Evolutionary conservation across 768 basidiomycete species (phyloP).

Genomic region (Auriscalpium vulgare): DNA sequence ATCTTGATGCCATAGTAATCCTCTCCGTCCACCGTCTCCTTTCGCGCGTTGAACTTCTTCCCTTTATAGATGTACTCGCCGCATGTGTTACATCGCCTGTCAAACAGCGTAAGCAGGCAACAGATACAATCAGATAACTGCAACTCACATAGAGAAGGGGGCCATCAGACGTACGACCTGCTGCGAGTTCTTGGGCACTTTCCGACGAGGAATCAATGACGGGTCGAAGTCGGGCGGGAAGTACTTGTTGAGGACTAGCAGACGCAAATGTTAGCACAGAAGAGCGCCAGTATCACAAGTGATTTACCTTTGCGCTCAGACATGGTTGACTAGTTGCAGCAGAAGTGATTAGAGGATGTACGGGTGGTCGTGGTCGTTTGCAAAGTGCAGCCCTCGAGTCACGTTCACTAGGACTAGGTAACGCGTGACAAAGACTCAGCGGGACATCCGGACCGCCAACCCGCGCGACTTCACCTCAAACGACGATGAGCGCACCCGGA

Average conservation of each 20-base stretch:
- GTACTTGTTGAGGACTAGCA: slow-evolving; percentile 83
- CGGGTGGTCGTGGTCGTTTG: no score
- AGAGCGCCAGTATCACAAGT: background rate
- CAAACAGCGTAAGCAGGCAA: slow-evolving; percentile 4
- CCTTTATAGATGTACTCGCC: slow-evolving; percentile 99
- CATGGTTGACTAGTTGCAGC: slow-evolving; percentile 34
- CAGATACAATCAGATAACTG: background rate
- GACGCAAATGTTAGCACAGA: slow-evolving; percentile 2
- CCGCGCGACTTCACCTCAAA: no score
- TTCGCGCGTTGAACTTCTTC: slow-evolving; percentile 98
- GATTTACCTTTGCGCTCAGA: slow-evolving; percentile 73
- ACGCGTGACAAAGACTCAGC: no score
- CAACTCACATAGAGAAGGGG: slow-evolving; percentile 88
- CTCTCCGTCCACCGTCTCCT: slow-evolving; percentile 95
- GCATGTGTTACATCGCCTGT: slow-evolving; percentile 87
- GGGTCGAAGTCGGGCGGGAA: slow-evolving; percentile 99
- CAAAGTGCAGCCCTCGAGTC: no score
- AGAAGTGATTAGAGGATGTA: no score
- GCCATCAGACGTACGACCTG: slow-evolving; percentile 99
- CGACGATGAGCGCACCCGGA: no score
- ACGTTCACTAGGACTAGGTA: no score
- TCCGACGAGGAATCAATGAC: slow-evolving; percentile 86
- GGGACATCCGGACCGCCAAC: no score
- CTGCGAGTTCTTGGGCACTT: slow-evolving; percentile 88
- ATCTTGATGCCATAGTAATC: slow-evolving; percentile 99